Conservation (phyloP, 2,329 filamentous ascomycete species). For the Claviceps maximensis region DNA sequence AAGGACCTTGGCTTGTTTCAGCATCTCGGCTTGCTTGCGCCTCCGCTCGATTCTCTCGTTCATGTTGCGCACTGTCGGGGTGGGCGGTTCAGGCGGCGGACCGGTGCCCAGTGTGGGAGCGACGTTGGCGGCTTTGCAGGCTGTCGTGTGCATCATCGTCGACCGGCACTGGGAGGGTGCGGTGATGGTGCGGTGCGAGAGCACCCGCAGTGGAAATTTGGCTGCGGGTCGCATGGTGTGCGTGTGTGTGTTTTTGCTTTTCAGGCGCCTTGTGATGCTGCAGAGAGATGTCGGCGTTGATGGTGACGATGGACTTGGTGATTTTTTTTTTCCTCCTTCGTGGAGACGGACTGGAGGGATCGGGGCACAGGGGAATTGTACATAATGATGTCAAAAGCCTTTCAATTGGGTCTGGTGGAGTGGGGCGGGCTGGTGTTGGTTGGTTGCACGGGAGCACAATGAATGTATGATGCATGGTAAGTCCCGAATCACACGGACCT, state of each 20-base stretch:
- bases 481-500: too few species aligned
- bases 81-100: slow-evolving; percentile 44
- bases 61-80: slow-evolving; percentile 26
- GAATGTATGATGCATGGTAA: too few species aligned
- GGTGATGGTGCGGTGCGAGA: slow-evolving; percentile 14
- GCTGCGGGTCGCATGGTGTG: slow-evolving; percentile 27
- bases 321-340: background rate
- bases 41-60: slow-evolving; percentile 36
- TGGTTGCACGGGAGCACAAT: too few species aligned
- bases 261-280: background rate
- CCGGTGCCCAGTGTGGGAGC: slow-evolving; percentile 41
- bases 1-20: slow-evolving; percentile 37
- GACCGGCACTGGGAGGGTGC: slow-evolving; percentile 12
- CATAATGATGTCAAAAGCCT: background rate
- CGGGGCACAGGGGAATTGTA: background rate
- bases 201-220: slow-evolving; percentile 25
- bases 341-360: too few species aligned
- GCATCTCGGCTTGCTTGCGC: slow-evolving; percentile 39
- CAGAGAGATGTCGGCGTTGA: background rate
- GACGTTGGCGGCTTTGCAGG: slow-evolving; percentile 30
- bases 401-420: too few species aligned
- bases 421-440: too few species aligned
- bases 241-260: background rate
- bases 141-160: slow-evolving; percentile 22
- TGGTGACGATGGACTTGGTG: background rate